Percentiles rank a stretch among this genome's conserved stretches.
Conservation (phyloP, 179 eudicot species). For the Vitellaria paradoxa region DNA sequence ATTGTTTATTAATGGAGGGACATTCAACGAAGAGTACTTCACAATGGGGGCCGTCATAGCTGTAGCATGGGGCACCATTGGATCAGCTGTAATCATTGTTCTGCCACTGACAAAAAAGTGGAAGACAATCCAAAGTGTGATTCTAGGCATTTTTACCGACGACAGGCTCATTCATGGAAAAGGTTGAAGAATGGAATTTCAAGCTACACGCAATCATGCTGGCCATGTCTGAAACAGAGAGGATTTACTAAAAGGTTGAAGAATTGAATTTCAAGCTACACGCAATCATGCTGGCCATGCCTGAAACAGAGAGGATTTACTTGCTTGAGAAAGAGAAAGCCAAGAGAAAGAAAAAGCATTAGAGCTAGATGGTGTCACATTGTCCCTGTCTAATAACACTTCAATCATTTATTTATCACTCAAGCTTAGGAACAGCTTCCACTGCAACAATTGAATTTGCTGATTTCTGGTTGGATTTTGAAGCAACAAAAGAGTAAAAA, state of each 20-base stretch:
- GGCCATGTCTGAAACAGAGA: no score
- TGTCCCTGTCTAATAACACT: no score
- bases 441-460: neutral
- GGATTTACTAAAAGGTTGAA: constrained; percentile 66
- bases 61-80: constrained; percentile 89
- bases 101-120: constrained; percentile 84
- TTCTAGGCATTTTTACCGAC: constrained; percentile 73
- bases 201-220: no score
- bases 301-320: constrained; percentile 68
- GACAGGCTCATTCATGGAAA: constrained; percentile 63
- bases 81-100: constrained; percentile 72
- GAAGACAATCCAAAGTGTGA: constrained; percentile 57
- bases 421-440: neutral
- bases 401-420: neutral
- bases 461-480: neutral
- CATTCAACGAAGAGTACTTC: constrained; percentile 70
- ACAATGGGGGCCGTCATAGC: constrained; percentile 79
- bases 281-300: constrained; percentile 50
- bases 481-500: neutral
- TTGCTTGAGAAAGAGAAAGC: constrained; percentile 64
- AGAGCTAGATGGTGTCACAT: constrained; percentile 5
- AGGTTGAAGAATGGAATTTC: constrained; percentile 83
- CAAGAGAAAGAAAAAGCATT: constrained; percentile 44
- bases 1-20: constrained; percentile 34
- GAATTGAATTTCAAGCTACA: constrained; percentile 57